Evolutionary conservation across 306 rosid species (phyloP), one percentile per base, ranked within the genome.

Genomic region (Dryas octopetala): DNA sequence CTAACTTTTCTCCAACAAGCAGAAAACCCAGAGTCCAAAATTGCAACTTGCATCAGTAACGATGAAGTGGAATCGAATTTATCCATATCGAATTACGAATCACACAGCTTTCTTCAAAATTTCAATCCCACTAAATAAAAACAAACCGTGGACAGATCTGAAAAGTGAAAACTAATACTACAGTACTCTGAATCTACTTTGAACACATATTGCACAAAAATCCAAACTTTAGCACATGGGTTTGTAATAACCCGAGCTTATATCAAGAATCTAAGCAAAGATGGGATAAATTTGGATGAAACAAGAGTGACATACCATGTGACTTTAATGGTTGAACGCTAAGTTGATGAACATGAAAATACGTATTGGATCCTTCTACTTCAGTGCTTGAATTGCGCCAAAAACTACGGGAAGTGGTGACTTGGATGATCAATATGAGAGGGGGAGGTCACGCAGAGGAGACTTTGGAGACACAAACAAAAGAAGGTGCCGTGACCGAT

Each of bases 61-160:
- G 12, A 16, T 48, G 52, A 14, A 70, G 40, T 52, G 2, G 60
- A 47, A 50, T 47, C 9, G 26, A 68, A 59, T 0, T 77, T 54
- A 74, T 68, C 49, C 55, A 43, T 14, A 32, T 62, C n/a, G 10
- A 78, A 41, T 47, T 79, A 41, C 55, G 44, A 63, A 65, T 1
- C 23, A n/a, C 49, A 49, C 50, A 49, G 70, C 15, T 73, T 48
- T 57, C 70, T 62, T 70, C 51, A 48, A 72, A 49, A 5, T 67
- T 32, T 12, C 26, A 62, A 79, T 52, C 71, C 76, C 50, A 69
- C 51, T 6, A 23, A 40, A 15, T 62, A 73, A 15, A 60, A 75
- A 62, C 55, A 45, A 12, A 51, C 73, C 66, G 13, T 16, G 26
- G 41, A 49, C 61, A 78, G 85, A 88, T 83, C 89, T 83, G 63